Base-by-base conservation (phyloP, 2,329 filamentous ascomycete species). In the Cercospora brassicicola region DNA sequence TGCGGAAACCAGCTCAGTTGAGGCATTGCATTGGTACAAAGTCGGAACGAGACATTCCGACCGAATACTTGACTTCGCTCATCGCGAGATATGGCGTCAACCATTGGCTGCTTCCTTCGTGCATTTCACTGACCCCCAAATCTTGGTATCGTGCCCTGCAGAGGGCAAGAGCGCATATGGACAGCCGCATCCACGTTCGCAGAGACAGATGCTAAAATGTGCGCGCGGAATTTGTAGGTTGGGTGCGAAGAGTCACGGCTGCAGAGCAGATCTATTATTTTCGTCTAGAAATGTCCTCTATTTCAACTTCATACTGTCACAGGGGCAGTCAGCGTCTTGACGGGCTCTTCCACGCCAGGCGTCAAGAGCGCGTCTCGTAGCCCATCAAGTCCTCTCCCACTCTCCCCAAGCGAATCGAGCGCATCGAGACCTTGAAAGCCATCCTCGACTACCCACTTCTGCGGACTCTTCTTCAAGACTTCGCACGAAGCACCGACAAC, bases 401-500 rank as follows among this genome's bases (percentile, higher is more conserved):
- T 70, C 56, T 78, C 76, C 10, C 73, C 75, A 18, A 79, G 64
- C 7, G 73, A 75, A 36, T 78, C 78, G 57, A 85, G 67, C 31
- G 79, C 81, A 67, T 94, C 91, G 63, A 97, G 78, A 0, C 90
- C 91, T 70, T 85, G 84, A 75, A 96, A 96, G 0, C 93, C 94
- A 59, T 97, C 94, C 78, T 97, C 93, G 0, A 97, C 91, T 0
- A 85, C 82, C 94, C 94, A 97, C 66, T 88, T 88, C 74, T 88
- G 85, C 1, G 85, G 86, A 66, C 86, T 84, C 18, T 82, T 81
- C 70, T 89, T 86, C 67, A 98, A 79, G 4, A 93, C 92, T 75
- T 92, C 90, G 74, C 95, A 99, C 3, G 93, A 91, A 56, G 86
- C 84, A 0, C 95, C 95, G 0, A 97, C 89, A 0, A 98, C 92